Evolutionary conservation across 192 early-diverging fungal genomes (phyloP).

Genomic region (Irineochytrium annulatum): DNA sequence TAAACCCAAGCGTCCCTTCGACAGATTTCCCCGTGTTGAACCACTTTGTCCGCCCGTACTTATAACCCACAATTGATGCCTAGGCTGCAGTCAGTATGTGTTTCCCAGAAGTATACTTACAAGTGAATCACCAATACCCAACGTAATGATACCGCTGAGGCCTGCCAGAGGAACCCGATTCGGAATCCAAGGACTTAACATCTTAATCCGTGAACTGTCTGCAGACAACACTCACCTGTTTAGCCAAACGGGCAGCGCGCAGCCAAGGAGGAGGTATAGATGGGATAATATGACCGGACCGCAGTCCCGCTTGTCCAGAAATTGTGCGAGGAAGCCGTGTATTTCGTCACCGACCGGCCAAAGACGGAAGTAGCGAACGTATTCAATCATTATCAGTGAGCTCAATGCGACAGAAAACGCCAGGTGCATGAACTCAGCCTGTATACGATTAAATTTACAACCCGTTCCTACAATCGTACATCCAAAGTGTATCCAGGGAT

Average conservation of each 20-base stretch:
- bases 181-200: conserved; percentile 14
- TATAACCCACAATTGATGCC: conserved; percentile 82
- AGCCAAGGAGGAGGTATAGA: conserved; percentile 84
- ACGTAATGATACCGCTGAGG: conserved; percentile 75
- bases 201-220: too few species aligned
- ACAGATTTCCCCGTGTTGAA: conserved; percentile 71
- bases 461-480: conserved; percentile 30
- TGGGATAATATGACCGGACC: conserved; percentile 84
- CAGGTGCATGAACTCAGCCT: conserved; percentile 73
- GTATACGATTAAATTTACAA: not conserved
- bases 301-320: conserved; percentile 80
- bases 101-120: conserved; percentile 29
- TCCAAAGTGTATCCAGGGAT: conserved; percentile 71
- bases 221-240: conserved; percentile 42
- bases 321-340: conserved; percentile 68
- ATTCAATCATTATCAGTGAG: conserved; percentile 72
- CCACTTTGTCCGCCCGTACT: conserved; percentile 71
- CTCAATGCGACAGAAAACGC: conserved; percentile 75
- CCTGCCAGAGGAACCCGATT: conserved; percentile 26
- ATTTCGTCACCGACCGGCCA: conserved; percentile 62
- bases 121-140: conserved; percentile 88
- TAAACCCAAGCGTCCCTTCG: conserved; percentile 83
- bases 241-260: conserved; percentile 87
- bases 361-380: conserved; percentile 71
- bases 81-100: conserved; percentile 6